These are phyloP conservation scores for Ilyonectria mors-panacis DNA, from an alignment of 2,329 filamentous ascomycete species.

Conservation along the genomic window DNA sequence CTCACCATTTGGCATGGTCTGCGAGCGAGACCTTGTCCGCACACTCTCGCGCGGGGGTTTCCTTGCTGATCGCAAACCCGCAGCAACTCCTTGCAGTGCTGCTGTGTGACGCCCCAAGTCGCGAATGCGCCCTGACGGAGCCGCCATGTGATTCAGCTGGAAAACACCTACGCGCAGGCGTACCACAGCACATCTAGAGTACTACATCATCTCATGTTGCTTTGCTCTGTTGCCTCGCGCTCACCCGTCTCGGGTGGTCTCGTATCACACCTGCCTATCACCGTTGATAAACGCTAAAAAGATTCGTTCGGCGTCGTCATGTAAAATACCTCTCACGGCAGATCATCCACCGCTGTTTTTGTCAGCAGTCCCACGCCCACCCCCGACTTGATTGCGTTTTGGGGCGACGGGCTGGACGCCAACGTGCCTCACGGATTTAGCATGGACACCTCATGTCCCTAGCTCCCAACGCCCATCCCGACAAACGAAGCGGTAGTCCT, in stretches of 20 bases:
- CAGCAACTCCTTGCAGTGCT: conserved; percentile 38
- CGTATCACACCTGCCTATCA: conserved; percentile 35
- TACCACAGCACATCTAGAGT: conserved; percentile 14
- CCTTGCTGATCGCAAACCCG: conserved; percentile 34
- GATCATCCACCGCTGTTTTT: conserved; percentile 19
- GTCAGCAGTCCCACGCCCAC: background rate
- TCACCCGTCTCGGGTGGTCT: conserved; percentile 24
- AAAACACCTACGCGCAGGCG: conserved; percentile 24
- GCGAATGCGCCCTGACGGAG: conserved; percentile 36
- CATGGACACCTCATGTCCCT: conserved; percentile 7
- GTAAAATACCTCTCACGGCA: conserved; percentile 22
- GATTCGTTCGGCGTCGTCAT: conserved; percentile 28
- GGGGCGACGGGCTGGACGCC: conserved; percentile 13
- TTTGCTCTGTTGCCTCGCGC: conserved; percentile 22
- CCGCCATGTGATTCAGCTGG: conserved; percentile 37
- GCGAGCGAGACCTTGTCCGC: conserved; percentile 12
- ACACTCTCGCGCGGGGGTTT: conserved; percentile 21
- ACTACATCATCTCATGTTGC: conserved; percentile 26
- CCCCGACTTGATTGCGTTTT: conserved; percentile 10
- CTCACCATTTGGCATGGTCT: conserved; percentile 25
- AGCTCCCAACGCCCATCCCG: conserved; percentile 10
- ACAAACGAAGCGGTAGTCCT: conserved; percentile 8
- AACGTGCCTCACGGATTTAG: conserved; percentile 14
- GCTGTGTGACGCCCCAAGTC: conserved; percentile 38
- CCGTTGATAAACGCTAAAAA: conserved; percentile 28